These are phyloP conservation scores for Turritis glabra DNA, from an alignment of 345 rosid species.

Conservation along the genomic window DNA sequence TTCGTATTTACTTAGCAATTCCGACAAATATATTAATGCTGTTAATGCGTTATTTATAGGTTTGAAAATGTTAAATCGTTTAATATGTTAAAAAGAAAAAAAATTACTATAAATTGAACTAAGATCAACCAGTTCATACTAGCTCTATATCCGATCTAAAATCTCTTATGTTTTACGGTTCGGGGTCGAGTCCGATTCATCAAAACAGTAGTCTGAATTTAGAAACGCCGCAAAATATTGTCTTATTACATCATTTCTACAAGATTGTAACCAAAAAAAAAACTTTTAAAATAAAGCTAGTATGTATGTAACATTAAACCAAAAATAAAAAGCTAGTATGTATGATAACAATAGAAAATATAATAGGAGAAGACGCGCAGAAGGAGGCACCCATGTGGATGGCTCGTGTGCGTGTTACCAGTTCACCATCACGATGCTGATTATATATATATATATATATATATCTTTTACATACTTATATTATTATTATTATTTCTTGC, in stretches of 20 bases:
- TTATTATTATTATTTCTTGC: background rate
- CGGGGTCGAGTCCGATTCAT: too few relatives aligned
- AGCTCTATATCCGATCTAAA: too few relatives aligned
- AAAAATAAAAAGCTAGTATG: too few relatives aligned
- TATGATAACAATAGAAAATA: background rate
- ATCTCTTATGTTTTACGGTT: background rate
- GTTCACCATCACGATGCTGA: background rate
- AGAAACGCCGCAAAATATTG: background rate
- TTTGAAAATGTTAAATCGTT: too few relatives aligned
- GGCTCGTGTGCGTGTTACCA: slow-evolving; percentile 11
- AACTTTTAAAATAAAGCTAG: background rate
- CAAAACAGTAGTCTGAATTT: background rate
- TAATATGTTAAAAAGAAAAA: too few relatives aligned
- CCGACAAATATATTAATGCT: background rate
- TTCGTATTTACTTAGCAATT: background rate
- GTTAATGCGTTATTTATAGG: too few relatives aligned
- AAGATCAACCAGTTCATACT: too few relatives aligned
- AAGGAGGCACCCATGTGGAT: slow-evolving; percentile 10
- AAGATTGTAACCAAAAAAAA: background rate
- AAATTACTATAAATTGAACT: too few relatives aligned
- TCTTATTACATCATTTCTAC: background rate
- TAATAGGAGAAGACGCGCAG: background rate
- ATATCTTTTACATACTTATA: too few relatives aligned
- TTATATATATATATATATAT: background rate
- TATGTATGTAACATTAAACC: too few relatives aligned